A percentile compares a stretch with the other conserved stretches of the same genome.
Conservation (phyloP, 257 asterid species). For the Plantago major region DNA sequence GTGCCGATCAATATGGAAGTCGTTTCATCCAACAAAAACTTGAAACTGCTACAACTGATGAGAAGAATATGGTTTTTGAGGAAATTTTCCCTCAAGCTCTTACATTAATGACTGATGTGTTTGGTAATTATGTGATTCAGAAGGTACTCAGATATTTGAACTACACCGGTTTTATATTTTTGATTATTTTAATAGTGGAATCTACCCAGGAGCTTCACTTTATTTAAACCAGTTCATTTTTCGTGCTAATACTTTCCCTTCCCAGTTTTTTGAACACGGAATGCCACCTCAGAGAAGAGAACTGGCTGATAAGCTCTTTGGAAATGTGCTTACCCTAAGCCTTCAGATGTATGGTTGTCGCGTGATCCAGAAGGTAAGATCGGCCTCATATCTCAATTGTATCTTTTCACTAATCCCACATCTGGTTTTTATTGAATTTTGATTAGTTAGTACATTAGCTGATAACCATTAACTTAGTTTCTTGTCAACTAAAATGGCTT, state of each 20-base stretch:
- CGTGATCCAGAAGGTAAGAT: constrained; percentile 87
- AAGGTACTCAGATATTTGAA: constrained; percentile 46
- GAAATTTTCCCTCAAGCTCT: constrained; percentile 91
- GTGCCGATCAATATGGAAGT: constrained; percentile 96
- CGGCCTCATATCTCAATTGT: neutral
- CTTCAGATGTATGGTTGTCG: constrained; percentile 99
- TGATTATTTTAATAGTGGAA: neutral
- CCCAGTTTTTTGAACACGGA: constrained; percentile 94
- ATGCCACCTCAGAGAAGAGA: constrained; percentile 85
- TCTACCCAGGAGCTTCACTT: constrained; percentile 13
- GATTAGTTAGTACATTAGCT: too few species aligned
- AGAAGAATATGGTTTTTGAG: constrained; percentile 85
- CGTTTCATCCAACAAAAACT: constrained; percentile 96
- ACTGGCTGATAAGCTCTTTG: constrained; percentile 73
- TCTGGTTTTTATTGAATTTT: too few species aligned
- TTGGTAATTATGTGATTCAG: constrained; percentile 92
- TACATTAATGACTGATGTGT: constrained; percentile 86
- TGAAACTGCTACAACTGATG: constrained; percentile 85
- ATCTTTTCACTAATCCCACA: too few species aligned
- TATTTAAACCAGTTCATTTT: neutral
- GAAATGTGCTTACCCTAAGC: constrained; percentile 80
- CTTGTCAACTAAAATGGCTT: too few species aligned
- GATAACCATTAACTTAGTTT: too few species aligned
- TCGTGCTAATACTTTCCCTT: constrained; percentile 18
- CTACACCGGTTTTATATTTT: constrained; percentile 3